phyloP scores from a whole-genome alignment of 1,284 basidiomycete genomes.

The Irpex rosettiformis region DNA sequence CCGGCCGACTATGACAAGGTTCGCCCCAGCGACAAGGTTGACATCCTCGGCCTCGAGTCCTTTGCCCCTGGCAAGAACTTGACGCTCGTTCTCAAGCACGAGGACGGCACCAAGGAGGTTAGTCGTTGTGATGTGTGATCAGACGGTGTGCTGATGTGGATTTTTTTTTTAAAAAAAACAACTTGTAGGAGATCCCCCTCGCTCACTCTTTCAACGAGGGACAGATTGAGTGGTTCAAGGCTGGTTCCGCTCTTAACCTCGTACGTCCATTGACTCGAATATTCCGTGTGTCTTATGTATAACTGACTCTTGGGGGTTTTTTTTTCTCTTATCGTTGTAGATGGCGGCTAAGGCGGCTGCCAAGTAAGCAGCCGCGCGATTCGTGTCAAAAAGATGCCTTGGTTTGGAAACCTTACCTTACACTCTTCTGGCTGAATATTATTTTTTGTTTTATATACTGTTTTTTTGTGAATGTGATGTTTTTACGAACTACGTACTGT shows the following conservation, averaged over 20 bases:
- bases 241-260: slow-evolving; percentile 84
- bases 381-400: no score
- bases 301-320: no score
- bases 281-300: no score
- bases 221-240: slow-evolving; percentile 95
- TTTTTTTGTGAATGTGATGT: no score
- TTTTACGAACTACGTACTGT: no score
- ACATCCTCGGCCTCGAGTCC: slow-evolving; percentile 78
- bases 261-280: no score
- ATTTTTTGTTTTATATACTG: no score
- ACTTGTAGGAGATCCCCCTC: slow-evolving; percentile 56
- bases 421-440: no score
- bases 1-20: slow-evolving; percentile 91
- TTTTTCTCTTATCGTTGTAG: no score
- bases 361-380: no score
- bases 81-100: slow-evolving; percentile 76
- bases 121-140: slow-evolving; percentile 22
- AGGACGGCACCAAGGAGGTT: slow-evolving; percentile 75
- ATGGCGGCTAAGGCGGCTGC: no score
- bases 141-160: slow-evolving; percentile 21
- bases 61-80: slow-evolving; percentile 90
- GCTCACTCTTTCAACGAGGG: slow-evolving; percentile 86
- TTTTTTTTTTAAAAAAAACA: slow-evolving; percentile 15
- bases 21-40: slow-evolving; percentile 78
- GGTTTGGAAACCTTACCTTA: no score